These are phyloP conservation scores for Avena atlantica DNA, from an alignment of 176 grass and related monocot species.

Conservation along the genomic window DNA sequence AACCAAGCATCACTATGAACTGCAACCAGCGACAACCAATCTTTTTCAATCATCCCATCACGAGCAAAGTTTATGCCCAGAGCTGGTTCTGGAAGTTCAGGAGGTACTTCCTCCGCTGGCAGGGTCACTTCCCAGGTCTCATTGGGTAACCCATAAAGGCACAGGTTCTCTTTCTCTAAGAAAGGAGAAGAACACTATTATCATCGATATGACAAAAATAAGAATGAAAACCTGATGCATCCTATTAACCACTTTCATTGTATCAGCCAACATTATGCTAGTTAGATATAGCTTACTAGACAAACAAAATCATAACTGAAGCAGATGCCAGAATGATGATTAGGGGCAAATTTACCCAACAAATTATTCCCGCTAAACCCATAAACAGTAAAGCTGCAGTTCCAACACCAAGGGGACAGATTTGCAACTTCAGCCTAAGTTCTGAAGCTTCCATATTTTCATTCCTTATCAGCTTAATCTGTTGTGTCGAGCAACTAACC, in stretches of 20 bases:
- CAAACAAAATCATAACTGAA: background rate
- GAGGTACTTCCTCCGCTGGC: slow-evolving; percentile 83
- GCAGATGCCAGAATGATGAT: background rate
- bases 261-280: background rate
- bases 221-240: slow-evolving; percentile 9
- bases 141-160: slow-evolving; percentile 76
- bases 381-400: slow-evolving; percentile 1
- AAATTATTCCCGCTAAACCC: slow-evolving; percentile 11
- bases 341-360: slow-evolving; percentile 21
- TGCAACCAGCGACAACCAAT: slow-evolving; percentile 81
- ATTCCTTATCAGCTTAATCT: background rate
- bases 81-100: slow-evolving; percentile 85
- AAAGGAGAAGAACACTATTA: slow-evolving; percentile 37
- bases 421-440: background rate
- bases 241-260: slow-evolving; percentile 25
- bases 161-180: slow-evolving; percentile 84
- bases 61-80: slow-evolving; percentile 94
- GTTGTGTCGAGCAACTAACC: background rate
- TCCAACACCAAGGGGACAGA: background rate
- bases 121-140: slow-evolving; percentile 80
- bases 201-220: slow-evolving; percentile 35
- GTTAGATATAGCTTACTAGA: background rate
- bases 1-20: slow-evolving; percentile 93
- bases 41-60: slow-evolving; percentile 77
- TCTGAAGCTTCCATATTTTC: background rate